Evolutionary conservation across 2,329 filamentous ascomycete genomes (phyloP).

Genomic region (Tolypocladium endophyticum): DNA sequence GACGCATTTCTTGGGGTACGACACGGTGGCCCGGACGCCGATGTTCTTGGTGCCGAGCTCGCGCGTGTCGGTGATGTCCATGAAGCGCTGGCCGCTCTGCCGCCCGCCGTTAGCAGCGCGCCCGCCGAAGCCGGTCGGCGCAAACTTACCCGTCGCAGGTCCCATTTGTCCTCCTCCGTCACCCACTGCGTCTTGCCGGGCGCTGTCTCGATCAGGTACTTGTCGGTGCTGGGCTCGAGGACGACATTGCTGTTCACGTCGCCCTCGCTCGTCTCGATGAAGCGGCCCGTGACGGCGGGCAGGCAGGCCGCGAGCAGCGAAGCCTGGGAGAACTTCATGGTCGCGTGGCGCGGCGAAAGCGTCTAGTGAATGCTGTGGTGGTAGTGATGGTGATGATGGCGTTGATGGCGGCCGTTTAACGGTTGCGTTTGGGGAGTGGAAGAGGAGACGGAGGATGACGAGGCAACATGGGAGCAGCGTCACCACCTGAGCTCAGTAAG

Average conservation of each 20-base stretch:
- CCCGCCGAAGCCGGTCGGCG: background rate
- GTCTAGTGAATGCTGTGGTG: background rate
- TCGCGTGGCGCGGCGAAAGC: background rate
- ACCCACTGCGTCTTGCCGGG: conserved; percentile 79
- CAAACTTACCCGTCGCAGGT: conserved; percentile 57
- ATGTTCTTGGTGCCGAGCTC: conserved; percentile 40
- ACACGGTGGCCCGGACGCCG: conserved; percentile 21
- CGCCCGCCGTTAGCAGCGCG: background rate
- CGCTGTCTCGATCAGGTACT: conserved; percentile 71
- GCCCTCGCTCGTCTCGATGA: conserved; percentile 40
- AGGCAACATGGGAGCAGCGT: background rate
- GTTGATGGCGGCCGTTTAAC: background rate
- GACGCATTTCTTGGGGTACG: conserved; percentile 57
- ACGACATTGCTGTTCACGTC: conserved; percentile 30
- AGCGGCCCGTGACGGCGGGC: conserved; percentile 44
- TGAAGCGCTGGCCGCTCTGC: conserved; percentile 77
- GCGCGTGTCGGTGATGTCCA: conserved; percentile 77
- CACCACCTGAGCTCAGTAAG: background rate
- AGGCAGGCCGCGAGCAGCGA: conserved; percentile 45
- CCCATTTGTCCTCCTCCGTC: conserved; percentile 93
- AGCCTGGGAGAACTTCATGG: conserved; percentile 43
- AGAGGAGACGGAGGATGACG: background rate
- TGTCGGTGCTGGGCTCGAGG: conserved; percentile 27
- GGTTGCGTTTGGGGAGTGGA: background rate
- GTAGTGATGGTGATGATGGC: background rate